Conservation (phyloP, 2,329 filamentous ascomycete genomes). For the Pseudogymnoascus sp. region DNA sequence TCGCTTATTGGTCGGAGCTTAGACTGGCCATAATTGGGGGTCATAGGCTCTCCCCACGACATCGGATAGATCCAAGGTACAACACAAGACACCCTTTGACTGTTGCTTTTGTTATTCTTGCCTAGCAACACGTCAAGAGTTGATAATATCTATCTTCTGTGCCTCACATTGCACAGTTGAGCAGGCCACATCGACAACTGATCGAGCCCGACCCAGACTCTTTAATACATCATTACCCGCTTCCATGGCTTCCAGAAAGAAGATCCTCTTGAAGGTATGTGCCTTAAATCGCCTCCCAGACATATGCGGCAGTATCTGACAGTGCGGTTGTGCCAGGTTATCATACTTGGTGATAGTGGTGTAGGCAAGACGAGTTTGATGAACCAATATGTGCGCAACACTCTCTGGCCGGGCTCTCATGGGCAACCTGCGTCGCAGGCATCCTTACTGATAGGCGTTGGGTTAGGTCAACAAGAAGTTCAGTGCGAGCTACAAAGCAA, state of each 20-base stretch:
- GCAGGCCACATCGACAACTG: background rate
- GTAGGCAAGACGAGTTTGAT: slow-evolving; percentile 99
- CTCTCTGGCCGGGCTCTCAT: slow-evolving; percentile 7
- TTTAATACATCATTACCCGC: background rate
- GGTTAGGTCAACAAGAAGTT: slow-evolving; percentile 98
- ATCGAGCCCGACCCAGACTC: background rate
- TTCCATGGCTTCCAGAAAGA: slow-evolving; percentile 52
- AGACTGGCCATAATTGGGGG: slow-evolving; percentile 5
- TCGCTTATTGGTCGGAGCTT: slow-evolving; percentile 6
- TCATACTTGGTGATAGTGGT: slow-evolving; percentile 97
- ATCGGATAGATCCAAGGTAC: slow-evolving; percentile 3
- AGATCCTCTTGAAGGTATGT: slow-evolving; percentile 58
- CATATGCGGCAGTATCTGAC: background rate
- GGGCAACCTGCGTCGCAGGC: background rate
- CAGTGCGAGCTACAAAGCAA: slow-evolving; percentile 98
- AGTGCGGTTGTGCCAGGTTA: slow-evolving; percentile 54
- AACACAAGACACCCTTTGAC: background rate
- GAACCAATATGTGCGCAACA: slow-evolving; percentile 94
- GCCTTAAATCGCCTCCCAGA: slow-evolving; percentile 9
- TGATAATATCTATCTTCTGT: background rate
- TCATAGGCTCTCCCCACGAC: slow-evolving; percentile 8
- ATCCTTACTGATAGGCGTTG: slow-evolving; percentile 6
- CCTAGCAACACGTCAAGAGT: background rate
- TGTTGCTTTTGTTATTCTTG: slow-evolving; percentile 5
- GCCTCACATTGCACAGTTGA: background rate